Evolutionary conservation across 768 basidiomycete species (phyloP), one percentile per base, ranked within the genome.

Genomic region (Chalciporus piperatus): DNA sequence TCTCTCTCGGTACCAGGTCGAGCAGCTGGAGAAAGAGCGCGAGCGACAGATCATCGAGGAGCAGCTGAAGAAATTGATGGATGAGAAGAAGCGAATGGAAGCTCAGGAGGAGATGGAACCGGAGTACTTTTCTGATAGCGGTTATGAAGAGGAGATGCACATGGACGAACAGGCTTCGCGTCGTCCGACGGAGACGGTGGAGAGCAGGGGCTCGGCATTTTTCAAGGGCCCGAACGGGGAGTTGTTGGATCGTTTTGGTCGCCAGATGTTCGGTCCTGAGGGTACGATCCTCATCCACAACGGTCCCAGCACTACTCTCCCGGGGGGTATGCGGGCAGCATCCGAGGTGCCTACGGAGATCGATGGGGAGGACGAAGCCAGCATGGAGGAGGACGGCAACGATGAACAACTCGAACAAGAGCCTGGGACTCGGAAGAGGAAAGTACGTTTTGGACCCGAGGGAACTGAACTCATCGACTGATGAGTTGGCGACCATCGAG

Each of bases 401-500:
- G 16, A n/a, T 6, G 3, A 37, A 1, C 16, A 28, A 41, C 41
- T 2, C 28, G 27, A 28, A 43, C 20, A 43, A n/a, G 4, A 6
- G 10, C 28, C 16, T 43, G 8, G 11, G n/a, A 27, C 16, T 43
- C 16, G 11, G n/a, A 27, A 16, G 41, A 23, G 25, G 9, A 37
- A 16, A 37, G n/a, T n/a, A 37, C 35, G 54, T 20, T 45, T 67
- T 6, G 65, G 66, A 6, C 61, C 57, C 1, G 55, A 61, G 13
- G 66, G 57, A 20, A 67, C 65, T 9, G 58, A 61, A 10, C 61
- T 67, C 25, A 48, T 67, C 38, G 39, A 57, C 23, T 64, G 54
- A 23, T 19, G 5, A 37, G 35, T 13, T 37, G 5, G 6, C 35
- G 6, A n/a, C 35, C 35, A 4, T 37, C 4, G n/a, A n/a, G 16